These are phyloP conservation scores for Nicotiana tabacum DNA, from an alignment of 257 asterid genomes.

Conservation along the genomic window DNA sequence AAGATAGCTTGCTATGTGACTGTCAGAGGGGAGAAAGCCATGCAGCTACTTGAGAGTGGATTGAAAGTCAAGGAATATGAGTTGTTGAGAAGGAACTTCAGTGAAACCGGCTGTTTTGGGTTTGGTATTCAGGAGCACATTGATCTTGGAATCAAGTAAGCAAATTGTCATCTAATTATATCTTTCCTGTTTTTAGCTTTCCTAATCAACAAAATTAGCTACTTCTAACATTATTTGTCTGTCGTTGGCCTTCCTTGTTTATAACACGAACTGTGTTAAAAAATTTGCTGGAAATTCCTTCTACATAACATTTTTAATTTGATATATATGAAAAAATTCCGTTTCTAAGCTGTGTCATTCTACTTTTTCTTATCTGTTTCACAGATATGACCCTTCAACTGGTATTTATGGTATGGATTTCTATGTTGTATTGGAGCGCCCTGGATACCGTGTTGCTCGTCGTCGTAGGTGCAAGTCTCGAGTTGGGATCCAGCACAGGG, in stretches of 20 bases:
- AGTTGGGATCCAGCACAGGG: conserved; percentile 75
- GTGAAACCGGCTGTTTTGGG: conserved; percentile 79
- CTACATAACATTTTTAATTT: not conserved
- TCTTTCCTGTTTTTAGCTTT: not conserved
- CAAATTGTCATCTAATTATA: not conserved
- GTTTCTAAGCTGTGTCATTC: not conserved
- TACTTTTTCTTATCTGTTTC: not conserved
- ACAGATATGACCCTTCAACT: conserved; percentile 75
- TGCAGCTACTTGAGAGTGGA: conserved; percentile 66
- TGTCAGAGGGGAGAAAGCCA: conserved; percentile 62
- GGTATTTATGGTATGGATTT: conserved; percentile 87
- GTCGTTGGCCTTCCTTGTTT: not conserved
- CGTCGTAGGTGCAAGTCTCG: conserved; percentile 78
- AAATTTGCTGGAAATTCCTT: not conserved
- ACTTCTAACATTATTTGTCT: not conserved
- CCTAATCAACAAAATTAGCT: not conserved
- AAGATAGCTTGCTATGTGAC: conserved; percentile 73
- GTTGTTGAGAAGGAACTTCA: conserved; percentile 52
- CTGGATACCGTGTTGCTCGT: conserved; percentile 77
- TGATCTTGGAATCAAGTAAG: conserved; percentile 84
- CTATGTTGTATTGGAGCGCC: conserved; percentile 60
- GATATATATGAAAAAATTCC: not conserved
- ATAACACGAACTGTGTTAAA: not conserved
- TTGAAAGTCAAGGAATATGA: conserved; percentile 70
- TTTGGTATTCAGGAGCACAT: conserved; percentile 83